These are phyloP conservation scores for Elaeis guineensis DNA, from an alignment of 176 grass and related monocot species.

Conservation along the genomic window DNA sequence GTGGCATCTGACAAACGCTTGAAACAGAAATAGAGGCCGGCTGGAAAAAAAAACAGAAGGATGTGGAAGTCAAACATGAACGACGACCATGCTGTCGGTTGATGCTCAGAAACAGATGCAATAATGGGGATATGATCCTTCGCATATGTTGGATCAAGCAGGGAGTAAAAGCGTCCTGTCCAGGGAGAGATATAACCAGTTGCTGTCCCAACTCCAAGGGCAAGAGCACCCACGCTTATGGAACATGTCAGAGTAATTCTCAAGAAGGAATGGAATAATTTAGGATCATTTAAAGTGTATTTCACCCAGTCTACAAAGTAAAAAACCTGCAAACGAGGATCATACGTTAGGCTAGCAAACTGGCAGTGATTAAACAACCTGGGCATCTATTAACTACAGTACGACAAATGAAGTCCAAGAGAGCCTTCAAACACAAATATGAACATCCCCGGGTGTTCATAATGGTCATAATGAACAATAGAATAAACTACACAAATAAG, in stretches of 20 bases:
- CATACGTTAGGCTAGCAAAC: too few species aligned
- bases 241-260: constrained; percentile 79
- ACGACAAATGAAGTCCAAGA: too few species aligned
- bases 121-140: constrained; percentile 99
- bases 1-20: constrained; percentile 89
- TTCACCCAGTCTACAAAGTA: constrained; percentile 88
- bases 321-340: not conserved
- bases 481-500: too few species aligned
- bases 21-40: constrained; percentile 96
- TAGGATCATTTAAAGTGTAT: constrained; percentile 77
- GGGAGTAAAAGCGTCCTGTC: constrained; percentile 94
- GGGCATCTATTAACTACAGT: too few species aligned
- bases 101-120: constrained; percentile 97
- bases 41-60: constrained; percentile 95
- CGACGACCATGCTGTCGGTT: constrained; percentile 97
- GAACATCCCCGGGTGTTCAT: too few species aligned
- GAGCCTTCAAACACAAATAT: too few species aligned
- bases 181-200: constrained; percentile 98
- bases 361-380: too few species aligned
- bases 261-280: constrained; percentile 80
- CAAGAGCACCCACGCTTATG: constrained; percentile 62
- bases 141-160: constrained; percentile 95
- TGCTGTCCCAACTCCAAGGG: constrained; percentile 85
- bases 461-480: too few species aligned
- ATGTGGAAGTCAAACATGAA: constrained; percentile 99